Evolutionary conservation across 2,329 filamentous ascomycete genomes (phyloP).

Genomic region (Xylariaceae sp.): DNA sequence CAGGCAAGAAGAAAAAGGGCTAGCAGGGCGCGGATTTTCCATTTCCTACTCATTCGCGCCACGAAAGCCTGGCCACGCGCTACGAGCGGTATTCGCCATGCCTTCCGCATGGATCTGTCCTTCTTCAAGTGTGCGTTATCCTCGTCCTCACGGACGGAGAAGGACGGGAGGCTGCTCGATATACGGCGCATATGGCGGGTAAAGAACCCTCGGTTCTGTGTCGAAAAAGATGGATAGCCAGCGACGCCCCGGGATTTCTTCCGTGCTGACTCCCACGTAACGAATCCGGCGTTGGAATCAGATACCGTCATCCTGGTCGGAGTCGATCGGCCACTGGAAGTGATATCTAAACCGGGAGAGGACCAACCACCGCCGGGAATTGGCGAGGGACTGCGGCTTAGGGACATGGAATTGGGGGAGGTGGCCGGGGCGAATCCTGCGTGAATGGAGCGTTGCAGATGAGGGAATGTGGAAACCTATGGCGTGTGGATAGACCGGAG

Average conservation of each 20-base stretch:
- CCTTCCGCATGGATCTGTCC: conserved; percentile 64
- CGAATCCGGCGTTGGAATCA: conserved; percentile 49
- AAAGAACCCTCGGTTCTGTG: conserved; percentile 81
- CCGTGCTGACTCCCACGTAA: conserved; percentile 80
- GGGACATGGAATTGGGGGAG: conserved; percentile 63
- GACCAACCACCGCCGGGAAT: conserved; percentile 82
- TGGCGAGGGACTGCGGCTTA: conserved; percentile 84
- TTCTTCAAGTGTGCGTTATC: conserved; percentile 61
- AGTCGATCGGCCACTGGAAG: conserved; percentile 62
- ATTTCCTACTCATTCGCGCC: conserved; percentile 55
- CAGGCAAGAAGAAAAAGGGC: conserved; percentile 55
- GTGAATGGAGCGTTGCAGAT: conserved; percentile 9
- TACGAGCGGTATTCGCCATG: conserved; percentile 45
- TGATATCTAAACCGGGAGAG: conserved; percentile 70
- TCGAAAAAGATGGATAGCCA: conserved; percentile 73
- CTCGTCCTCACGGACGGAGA: conserved; percentile 46
- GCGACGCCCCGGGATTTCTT: conserved; percentile 68
- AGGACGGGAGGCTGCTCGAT: conserved; percentile 72
- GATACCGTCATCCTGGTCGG: conserved; percentile 48
- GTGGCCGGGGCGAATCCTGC: conserved; percentile 40
- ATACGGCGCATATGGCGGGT: conserved; percentile 75
- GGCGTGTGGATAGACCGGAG: conserved; percentile 10
- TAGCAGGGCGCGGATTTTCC: conserved; percentile 59
- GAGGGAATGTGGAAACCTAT: conserved; percentile 1
- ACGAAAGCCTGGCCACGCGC: conserved; percentile 43